Base-by-base conservation (phyloP, 1,284 basidiomycete genomes). In the Ustanciosporium gigantosporum region DNA sequence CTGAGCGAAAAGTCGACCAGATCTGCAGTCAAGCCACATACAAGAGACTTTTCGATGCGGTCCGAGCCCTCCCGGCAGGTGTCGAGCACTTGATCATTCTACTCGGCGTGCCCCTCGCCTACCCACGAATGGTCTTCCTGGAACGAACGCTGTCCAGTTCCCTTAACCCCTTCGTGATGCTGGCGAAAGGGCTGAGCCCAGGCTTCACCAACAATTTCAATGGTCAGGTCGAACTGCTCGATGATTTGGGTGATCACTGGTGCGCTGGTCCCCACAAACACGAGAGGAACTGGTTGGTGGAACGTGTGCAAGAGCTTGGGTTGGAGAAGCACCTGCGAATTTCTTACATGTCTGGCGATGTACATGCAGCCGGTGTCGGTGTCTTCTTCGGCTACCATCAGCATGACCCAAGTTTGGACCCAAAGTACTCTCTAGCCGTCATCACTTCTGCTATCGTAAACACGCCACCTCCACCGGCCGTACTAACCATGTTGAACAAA, bases 261-360 rank as follows among this genome's bases (percentile, higher is more conserved):
- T 79, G 78, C 43, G 77, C 80, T 1, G 71, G 56, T 17, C 66
- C 66, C 3, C 81, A 82, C 68, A 82, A 95, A 86, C 82, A 83
- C 79, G 94, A 97, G 78, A 86, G 94, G 41, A 97, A 97, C 77
- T 87, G 86, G 86, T 82, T 97, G 15, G 84, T 98, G 25, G 83
- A 88, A 55, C 83, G 87, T 2, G 58, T 68, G 3, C 74, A 77
- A 41, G 61, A 72, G 41, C 23, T 77, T 4, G 58, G 64, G 7
- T 39, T 72, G n/a, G 64, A 69, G 35, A 67, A 64, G 24, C 61
- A 55, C 13, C 31, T 77, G 13, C 65, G 75, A n/a, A 56, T 71
- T 17, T 55, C 60, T 13, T 77, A 70, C 47, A 62, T 77, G 31
- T 68, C 64, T 22, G 75, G 75, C 14, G 75, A 77, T 40, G 75